Base-by-base conservation (phyloP, 257 asterid genomes). In the Primulina tabacum region DNA sequence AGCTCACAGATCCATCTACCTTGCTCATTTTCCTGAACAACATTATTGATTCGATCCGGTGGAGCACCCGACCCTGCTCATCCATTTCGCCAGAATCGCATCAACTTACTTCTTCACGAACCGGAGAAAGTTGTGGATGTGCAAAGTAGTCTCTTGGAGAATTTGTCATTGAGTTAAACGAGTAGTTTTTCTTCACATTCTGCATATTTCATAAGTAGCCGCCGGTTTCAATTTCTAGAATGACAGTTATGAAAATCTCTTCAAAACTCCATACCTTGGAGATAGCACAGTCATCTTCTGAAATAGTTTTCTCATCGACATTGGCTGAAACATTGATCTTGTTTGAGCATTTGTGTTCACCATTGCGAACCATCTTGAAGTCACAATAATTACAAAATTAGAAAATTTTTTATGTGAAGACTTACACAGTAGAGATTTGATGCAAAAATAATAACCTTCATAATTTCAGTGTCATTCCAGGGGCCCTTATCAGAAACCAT, bases 401-500 rank as follows among this genome's bases (percentile, higher is more conserved):
- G 50, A 77, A 63, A 34, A 77, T 47, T 65, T 37, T 53, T 28
- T 50, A 72, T 11, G 47, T 37, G 60, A 38, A 67, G 32, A 24
- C 61, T 38, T 21, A 66, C 12, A 53, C 40, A 55, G 16, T 53
- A 20, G 53, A 43, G 56, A 12, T 14, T 38, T 7, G 40, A 61
- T 30, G 59, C 50, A 8, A 59, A 56, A 67, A 16, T 73, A 17
- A 64, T 28, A 65, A 89, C 98, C 98, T 87, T 94, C 93, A 94
- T 86, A 71, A 88, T 86, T 3, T 91, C 99, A 12, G 84, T 74
- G 71, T 94, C 96, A 67, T 94, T 91, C 99, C 99, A 94, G 33
- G 99, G 97, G 10, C 97, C 99, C 83, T 79, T 94, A 76, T 94
- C 99, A 0, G 97, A 88, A 63, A 77, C 71, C 97, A 91, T 85